Base-by-base conservation (phyloP, 768 basidiomycete genomes). In the Suillus variegatus region DNA sequence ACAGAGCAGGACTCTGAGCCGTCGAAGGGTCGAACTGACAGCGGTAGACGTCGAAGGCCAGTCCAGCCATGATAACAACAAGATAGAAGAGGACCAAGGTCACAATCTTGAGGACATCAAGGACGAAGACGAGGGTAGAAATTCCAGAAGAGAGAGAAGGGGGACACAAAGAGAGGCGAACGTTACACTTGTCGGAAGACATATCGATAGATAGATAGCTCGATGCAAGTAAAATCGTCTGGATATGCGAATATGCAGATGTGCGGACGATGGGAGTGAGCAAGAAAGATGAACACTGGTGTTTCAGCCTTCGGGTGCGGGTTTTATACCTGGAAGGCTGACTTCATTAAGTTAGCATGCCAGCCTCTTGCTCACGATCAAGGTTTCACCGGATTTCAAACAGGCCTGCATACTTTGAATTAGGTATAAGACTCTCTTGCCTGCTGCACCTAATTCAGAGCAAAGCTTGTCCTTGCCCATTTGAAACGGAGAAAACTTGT, bases 241-340 rank as follows among this genome's bases (percentile, higher is more conserved):
- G 54, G 18, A 55, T 55, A 55, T 55, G 54, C 35, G 20, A 20
- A n/a, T 36, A 55, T 32, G 46, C 46, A 22, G 18, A 47, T 47
- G n/a, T 55, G 54, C 32, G 20, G 54, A 55, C 20, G 54, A 55
- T 35, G 54, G 32, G 20, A 55, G 54, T 55, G 32, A n/a, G 20
- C 20, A 55, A 36, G 32, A 36, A 55, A 55, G 54, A 55, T 55
- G 32, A n/a, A 6, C 32, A 35, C 54, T 35, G 32, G 18, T 5
- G 35, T 55, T 35, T 55, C 54, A 35, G 35, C 20, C 28, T 20
- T 36, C 32, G 12, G 12, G 20, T 35, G 10, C 5, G 6, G 32
- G 54, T 35, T 55, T 55, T 55, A 55, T 55, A 55, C 32, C 54
- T 20, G 32, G 12, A 35, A 35, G 35, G 54, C 54, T 55, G 54